Evolutionary conservation across 1,284 basidiomycete species (phyloP).

Genomic region (Leccinum ponderosum): DNA sequence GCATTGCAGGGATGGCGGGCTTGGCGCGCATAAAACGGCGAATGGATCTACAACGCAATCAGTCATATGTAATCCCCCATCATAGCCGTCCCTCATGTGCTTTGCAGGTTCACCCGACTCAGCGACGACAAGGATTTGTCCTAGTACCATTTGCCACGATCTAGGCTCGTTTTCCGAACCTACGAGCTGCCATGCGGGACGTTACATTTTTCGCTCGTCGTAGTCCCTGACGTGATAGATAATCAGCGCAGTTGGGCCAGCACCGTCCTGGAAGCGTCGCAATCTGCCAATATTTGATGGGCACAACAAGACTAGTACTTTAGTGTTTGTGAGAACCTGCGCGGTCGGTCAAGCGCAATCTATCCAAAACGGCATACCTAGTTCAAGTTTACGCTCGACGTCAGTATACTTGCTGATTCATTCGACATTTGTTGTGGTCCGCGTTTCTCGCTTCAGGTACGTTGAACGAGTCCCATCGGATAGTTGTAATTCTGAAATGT

Average conservation of each 20-base stretch:
- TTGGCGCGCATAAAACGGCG: neutral
- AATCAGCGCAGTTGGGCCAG: neutral
- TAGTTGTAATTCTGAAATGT: neutral
- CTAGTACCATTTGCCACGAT: neutral
- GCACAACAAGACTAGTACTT: neutral
- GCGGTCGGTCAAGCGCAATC: neutral
- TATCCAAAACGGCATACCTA: neutral
- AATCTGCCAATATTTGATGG: neutral
- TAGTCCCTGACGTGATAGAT: conserved; percentile 3
- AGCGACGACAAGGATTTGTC: neutral
- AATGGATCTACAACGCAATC: neutral
- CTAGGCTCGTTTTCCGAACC: neutral
- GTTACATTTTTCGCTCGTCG: neutral
- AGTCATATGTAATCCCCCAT: neutral
- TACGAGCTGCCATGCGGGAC: neutral
- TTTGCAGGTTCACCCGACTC: neutral
- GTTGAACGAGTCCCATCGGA: neutral
- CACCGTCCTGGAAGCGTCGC: neutral
- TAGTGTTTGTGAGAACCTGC: neutral
- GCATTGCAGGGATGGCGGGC: neutral
- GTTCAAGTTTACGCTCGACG: neutral
- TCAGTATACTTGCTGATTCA: neutral
- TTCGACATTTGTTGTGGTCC: neutral
- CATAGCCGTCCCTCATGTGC: neutral
- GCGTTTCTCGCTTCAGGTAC: conserved; percentile 1